Evolutionary conservation across 805 yeast species (phyloP), one percentile per base, ranked within the genome.

Genomic region (Saturnispora diversa): DNA sequence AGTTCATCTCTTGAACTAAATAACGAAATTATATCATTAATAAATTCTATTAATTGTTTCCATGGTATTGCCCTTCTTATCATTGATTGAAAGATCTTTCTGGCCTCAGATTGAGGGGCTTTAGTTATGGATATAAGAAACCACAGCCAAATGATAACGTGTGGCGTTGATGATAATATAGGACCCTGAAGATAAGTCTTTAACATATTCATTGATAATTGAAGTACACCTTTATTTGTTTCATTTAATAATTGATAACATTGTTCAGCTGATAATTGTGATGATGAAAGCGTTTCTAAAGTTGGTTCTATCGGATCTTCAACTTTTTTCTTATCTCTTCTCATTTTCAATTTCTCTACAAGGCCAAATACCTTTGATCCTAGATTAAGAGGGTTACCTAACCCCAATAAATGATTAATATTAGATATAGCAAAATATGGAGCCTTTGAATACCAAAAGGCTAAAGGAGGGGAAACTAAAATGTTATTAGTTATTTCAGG

Each of bases 381-480:
- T 15, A 90, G 87, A 52, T 80, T 83, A 33, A 68, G 66, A 5
- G 83, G 70, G 53, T 80, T 82, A 25, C 92, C 94, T 58, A 83
- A 79, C 2, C 92, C 92, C 34, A 80, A 73, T 39, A 83, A 55
- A 61, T 83, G 90, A 50, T 77, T 72, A 39, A 84, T 75, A 51
- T 83, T 84, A 21, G 87, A 76, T 35, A 82, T 66, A 2, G 92
- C 90, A 65, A 84, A 81, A 28, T 77, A 70, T 3, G 87, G 73
- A 1, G 85, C 78, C 54, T 82, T 80, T 51, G 81, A 80, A 52
- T 78, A 80, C 83, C 86, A 84, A 50, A 81, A 82, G 43, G 75
- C 77, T 8, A 39, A 39, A 3, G 25, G 23, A 12, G 42, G 42
- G 9, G 31, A 31, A 19, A 19, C 24, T 17, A 39, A 33, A 52